Conservation (phyloP, 1,284 basidiomycete genomes). For the Apiotrichum laibachii region DNA sequence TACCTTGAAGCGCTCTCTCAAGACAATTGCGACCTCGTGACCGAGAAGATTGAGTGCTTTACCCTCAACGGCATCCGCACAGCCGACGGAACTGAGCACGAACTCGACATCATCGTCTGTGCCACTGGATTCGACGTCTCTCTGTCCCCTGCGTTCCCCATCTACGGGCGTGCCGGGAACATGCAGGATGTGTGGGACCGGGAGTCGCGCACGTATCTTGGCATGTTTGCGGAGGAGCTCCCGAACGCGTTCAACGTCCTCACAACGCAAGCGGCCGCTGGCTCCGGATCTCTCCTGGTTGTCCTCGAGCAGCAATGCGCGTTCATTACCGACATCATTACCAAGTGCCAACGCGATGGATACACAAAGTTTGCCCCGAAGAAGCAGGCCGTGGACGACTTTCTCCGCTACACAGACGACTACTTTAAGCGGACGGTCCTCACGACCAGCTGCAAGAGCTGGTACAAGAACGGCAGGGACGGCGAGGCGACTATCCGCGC, state of each 20-base stretch:
- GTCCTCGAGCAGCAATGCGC: conserved; percentile 25
- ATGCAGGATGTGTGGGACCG: conserved; percentile 37
- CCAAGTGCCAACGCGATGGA: conserved; percentile 17
- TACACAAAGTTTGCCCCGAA: conserved; percentile 24
- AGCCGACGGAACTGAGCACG: conserved; percentile 24
- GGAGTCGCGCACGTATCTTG: conserved; percentile 32
- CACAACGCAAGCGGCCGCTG: conserved; percentile 10
- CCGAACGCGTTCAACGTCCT: conserved; percentile 28
- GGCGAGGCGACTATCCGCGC: conserved; percentile 20
- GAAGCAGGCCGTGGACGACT: conserved; percentile 34
- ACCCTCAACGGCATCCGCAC: conserved; percentile 28
- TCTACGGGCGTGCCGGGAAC: conserved; percentile 25
- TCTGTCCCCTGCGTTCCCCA: conserved; percentile 34
- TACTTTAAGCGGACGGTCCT: conserved; percentile 31
- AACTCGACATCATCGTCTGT: conserved; percentile 35
- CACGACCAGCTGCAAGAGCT: conserved; percentile 29
- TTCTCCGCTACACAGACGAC: conserved; percentile 29
- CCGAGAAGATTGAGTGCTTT: conserved; percentile 22
- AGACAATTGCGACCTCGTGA: conserved; percentile 30
- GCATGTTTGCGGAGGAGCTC: conserved; percentile 32
- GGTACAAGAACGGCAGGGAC: conserved; percentile 28
- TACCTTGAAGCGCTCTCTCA: conserved; percentile 42
- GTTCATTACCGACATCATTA: conserved; percentile 19
- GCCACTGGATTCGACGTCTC: conserved; percentile 39
- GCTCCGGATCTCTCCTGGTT: conserved; percentile 13